Evolutionary conservation across 2,329 filamentous ascomycete genomes (phyloP), one percentile per base, ranked within the genome.

Genomic region (Geoglossum cookeanum): DNA sequence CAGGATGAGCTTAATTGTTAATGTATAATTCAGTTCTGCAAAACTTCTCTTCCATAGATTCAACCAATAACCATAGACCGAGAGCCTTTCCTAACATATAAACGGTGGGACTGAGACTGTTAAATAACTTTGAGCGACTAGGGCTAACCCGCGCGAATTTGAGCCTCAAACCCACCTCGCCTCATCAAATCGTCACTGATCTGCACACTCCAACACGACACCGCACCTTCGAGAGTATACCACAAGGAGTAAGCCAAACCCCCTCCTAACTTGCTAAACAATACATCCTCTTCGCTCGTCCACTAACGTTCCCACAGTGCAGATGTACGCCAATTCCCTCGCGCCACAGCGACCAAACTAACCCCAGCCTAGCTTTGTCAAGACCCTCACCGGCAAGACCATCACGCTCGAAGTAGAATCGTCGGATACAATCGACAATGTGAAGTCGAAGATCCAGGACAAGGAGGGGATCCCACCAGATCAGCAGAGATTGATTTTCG

Each of bases 341-440:
- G 62, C 65, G 62, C 64, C 61, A 32, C 2, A 56, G 9, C 7
- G 13, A 11, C 3, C 8, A 13, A 45, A 47, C 39, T 48, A 30
- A 45, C 39, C 3, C n/a, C n/a, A 39, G 37, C 33, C n/a, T 76
- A 94, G 87, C 84, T 97, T 97, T 85, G 91, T 97, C 79, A 97
- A 96, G 85, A 96, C 91, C 82, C 88, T 96, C 72, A 96, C 91
- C 81, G 91, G 92, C 78, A 97, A 97, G 87, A 97, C 91, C 76
- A 96, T 97, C 81, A 97, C 92, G 77, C 85, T 96, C 70, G 91
- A 97, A 85, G 90, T 96, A 74, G 91, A 96, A 84, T 95, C 89
- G 71, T 88, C 83, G 72, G 91, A 97, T 78, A 96, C 91, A 70
- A 97, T 97, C 79, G 91, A 97, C 84, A 97, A 96, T 83, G 91